These are phyloP conservation scores for Lipomyces kockii DNA, from an alignment of 805 yeast genomes.

Conservation along the genomic window DNA sequence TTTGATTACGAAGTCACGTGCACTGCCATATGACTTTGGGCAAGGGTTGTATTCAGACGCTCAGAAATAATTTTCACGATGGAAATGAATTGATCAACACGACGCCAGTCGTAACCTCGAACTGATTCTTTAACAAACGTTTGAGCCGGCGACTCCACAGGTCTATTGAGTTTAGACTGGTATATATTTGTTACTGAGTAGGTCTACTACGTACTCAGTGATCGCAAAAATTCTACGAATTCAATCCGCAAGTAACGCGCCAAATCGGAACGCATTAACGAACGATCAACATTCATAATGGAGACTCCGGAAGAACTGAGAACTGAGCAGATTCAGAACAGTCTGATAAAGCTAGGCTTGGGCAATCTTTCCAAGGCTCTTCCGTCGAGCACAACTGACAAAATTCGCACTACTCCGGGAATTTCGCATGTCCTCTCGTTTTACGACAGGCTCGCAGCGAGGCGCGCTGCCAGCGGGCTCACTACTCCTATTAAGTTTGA, in stretches of 20 bases:
- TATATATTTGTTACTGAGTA: background rate
- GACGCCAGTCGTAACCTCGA: background rate
- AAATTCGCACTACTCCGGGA: constrained; percentile 65
- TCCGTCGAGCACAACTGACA: background rate
- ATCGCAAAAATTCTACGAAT: background rate
- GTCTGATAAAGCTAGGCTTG: constrained; percentile 1
- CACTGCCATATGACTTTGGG: background rate
- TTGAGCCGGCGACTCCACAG: background rate
- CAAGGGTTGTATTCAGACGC: background rate
- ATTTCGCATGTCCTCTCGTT: constrained; percentile 78
- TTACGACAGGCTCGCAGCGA: constrained; percentile 70
- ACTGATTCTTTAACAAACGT: background rate
- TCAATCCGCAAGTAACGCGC: background rate
- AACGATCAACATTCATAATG: background rate
- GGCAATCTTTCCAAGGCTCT: background rate
- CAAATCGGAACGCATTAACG: background rate
- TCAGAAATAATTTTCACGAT: background rate
- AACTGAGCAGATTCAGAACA: constrained; percentile 1
- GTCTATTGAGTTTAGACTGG: background rate
- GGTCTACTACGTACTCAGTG: background rate
- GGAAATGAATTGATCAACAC: background rate
- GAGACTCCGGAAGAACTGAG: background rate
- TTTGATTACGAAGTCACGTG: background rate
- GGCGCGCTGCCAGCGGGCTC: constrained; percentile 80
- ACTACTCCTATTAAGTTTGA: constrained; percentile 94